Evolutionary conservation across 352 stramenopile genomes (phyloP), one percentile per base, ranked within the genome.

Genomic region (Halophytophthora polymorphica): DNA sequence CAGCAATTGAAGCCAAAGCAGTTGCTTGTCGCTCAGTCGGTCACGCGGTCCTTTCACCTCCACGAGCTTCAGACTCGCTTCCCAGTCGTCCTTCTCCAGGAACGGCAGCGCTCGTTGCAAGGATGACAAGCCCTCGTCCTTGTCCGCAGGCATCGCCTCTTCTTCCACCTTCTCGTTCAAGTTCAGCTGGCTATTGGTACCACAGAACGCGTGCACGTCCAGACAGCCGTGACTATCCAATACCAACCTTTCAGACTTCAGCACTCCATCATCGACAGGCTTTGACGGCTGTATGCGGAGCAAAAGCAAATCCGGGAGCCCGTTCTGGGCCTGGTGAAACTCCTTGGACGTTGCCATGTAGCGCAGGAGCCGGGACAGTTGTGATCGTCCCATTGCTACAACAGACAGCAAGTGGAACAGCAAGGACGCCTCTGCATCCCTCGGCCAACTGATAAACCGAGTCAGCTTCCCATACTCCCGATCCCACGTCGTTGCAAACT

Each of bases 41-140:
- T 96, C 86, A 14, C 85, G 73, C 22, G 86, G 83, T 0, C 85
- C 85, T 53, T 96, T 96, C 12, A 96, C 86, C 65, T 96, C 86
- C 14, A 96, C 81, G 3, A 93, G 49, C 53, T 88, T 88, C 17
- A 91, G 39, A 8, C 67, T 11, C 11, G 69, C 19, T 21, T 46
- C 39, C 47, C 55, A 73, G 17, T 14, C 51, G 1, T 29, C 36
- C 5, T 50, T 43, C 22, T 64, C 13, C 61, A 56, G 2, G 34
- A 48, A 47, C 52, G 53, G 33, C 6, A 66, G 19, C 7, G 74
- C 51, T 19, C 35, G 37, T 14, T 67, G n/a, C 10, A 66, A 37
- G 11, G 39, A n/a, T 13, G 50, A 59, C 19, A 15, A 43, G 4
- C 49, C 39, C 2, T 57, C 62, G 39, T 62, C 59, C 6, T 46